phyloP scores from a whole-genome alignment of 2,329 filamentous ascomycete species.

The Macrophomina tecta region DNA sequence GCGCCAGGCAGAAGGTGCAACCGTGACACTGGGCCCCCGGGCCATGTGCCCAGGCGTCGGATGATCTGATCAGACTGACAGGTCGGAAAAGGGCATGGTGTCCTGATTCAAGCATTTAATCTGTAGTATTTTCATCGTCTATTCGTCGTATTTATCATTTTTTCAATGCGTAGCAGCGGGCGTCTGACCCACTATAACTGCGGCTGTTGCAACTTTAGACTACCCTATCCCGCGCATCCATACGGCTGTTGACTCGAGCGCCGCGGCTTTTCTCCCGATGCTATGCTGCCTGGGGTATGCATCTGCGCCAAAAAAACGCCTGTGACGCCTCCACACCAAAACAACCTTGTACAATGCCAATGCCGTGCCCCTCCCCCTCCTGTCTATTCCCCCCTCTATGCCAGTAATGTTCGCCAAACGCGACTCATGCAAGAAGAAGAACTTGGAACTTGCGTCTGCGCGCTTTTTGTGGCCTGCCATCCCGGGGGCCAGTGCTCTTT shows the following conservation, averaged over 20 bases:
- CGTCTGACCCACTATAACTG: slow-evolving; percentile 29
- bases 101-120: slow-evolving; percentile 26
- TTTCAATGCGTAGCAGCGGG: slow-evolving; percentile 25
- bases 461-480: slow-evolving; percentile 21
- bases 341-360: slow-evolving; percentile 28
- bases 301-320: slow-evolving; percentile 27
- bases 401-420: slow-evolving; percentile 20
- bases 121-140: slow-evolving; percentile 24
- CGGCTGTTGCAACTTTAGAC: slow-evolving; percentile 25
- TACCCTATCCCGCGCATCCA: slow-evolving; percentile 26
- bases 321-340: slow-evolving; percentile 28
- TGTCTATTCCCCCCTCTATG: slow-evolving; percentile 20
- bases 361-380: slow-evolving; percentile 22
- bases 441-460: slow-evolving; percentile 25
- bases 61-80: slow-evolving; percentile 13
- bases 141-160: slow-evolving; percentile 26
- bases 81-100: slow-evolving; percentile 1
- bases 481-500: slow-evolving; percentile 1
- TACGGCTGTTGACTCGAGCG: slow-evolving; percentile 27
- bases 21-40: slow-evolving; percentile 7
- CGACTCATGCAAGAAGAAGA: slow-evolving; percentile 25
- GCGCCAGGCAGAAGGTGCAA: slow-evolving; percentile 19
- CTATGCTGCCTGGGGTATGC: slow-evolving; percentile 27
- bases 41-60: slow-evolving; percentile 4
- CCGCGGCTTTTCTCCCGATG: slow-evolving; percentile 27